Percentiles rank a stretch among this genome's conserved stretches.
phyloP scores from a whole-genome alignment of 139 green algal species.

The Chlamydomonas eustigma region DNA sequence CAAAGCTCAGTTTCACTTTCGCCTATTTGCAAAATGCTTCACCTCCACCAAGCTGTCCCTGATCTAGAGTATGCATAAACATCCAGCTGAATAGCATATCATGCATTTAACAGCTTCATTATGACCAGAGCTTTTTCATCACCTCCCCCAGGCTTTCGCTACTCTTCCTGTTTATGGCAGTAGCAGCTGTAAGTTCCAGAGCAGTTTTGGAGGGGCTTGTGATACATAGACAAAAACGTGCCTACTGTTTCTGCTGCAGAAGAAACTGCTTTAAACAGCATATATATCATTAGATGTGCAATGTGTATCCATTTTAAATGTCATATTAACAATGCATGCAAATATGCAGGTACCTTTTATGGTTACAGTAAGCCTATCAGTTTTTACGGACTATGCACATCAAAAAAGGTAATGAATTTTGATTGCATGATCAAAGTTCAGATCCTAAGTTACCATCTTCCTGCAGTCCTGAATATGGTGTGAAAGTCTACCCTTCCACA shows the following conservation, averaged over 20 bases:
- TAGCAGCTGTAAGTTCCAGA: background rate
- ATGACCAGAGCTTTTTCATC: too few relatives aligned
- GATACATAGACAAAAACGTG: background rate
- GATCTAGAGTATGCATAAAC: too few relatives aligned
- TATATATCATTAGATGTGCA: background rate
- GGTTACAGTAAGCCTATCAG: conserved; percentile 18
- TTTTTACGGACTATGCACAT: conserved; percentile 21
- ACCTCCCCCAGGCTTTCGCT: background rate
- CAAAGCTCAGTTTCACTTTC: background rate
- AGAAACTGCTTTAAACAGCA: background rate
- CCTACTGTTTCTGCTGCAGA: background rate
- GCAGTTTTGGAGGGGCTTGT: background rate
- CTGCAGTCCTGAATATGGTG: conserved; percentile 3
- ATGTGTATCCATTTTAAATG: background rate
- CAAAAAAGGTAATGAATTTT: background rate
- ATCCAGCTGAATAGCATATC: too few relatives aligned
- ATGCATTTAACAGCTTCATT: too few relatives aligned
- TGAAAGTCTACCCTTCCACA: conserved; percentile 5
- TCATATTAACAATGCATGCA: background rate
- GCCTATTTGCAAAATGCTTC: background rate
- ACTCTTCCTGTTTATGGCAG: background rate
- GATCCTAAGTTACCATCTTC: background rate
- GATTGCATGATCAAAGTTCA: background rate
- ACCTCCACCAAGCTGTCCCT: too few relatives aligned
- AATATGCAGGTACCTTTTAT: background rate